phyloP scores from a whole-genome alignment of 2,329 filamentous ascomycete genomes.

The Trichoderma afroharzianum region DNA sequence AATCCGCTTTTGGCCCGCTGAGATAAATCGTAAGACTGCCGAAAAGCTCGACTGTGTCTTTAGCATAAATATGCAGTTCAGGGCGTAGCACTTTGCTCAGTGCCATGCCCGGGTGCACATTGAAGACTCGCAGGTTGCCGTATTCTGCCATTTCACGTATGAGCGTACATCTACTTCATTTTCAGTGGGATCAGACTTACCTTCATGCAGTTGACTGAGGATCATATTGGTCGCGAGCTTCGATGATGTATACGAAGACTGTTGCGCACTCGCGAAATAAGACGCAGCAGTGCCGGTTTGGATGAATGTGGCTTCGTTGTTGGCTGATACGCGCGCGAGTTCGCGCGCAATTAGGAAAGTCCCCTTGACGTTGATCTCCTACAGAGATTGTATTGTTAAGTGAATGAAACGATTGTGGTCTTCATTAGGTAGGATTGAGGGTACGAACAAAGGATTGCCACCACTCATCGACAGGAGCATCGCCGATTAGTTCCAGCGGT shows the following conservation, averaged over 20 bases:
- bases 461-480: neutral
- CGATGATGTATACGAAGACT: neutral
- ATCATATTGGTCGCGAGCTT: neutral
- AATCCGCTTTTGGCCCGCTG: neutral
- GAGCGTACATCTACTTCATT: neutral
- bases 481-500: neutral
- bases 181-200: neutral
- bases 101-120: neutral
- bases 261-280: neutral
- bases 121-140: neutral
- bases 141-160: neutral
- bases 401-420: neutral
- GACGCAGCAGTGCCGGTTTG: neutral
- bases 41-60: neutral
- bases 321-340: neutral
- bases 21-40: neutral
- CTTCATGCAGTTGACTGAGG: neutral
- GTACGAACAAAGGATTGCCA: neutral
- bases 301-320: neutral
- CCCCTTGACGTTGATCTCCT: neutral
- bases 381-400: rapidly evolving
- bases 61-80: neutral
- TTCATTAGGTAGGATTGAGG: no score
- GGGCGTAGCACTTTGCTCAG: neutral
- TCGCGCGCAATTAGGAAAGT: neutral